Evolutionary conservation across 441 rosid species (phyloP).

Genomic region (Raphanus hybrid): DNA sequence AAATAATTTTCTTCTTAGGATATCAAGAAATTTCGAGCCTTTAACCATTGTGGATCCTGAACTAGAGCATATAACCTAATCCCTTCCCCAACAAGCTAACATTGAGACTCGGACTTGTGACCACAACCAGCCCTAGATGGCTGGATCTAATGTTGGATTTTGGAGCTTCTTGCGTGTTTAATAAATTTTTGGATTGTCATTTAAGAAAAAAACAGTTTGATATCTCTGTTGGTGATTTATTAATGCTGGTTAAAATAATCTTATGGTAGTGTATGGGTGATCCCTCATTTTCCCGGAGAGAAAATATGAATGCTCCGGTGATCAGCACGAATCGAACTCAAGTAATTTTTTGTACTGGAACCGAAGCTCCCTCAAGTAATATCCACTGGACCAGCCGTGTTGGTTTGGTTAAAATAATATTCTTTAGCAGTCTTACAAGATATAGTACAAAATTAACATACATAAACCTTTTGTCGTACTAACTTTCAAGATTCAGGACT

Average conservation of each 20-base stretch:
- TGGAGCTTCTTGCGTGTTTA: conserved; percentile 3
- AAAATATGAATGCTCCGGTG: too few relatives aligned
- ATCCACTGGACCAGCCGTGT: too few relatives aligned
- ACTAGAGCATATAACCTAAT: not conserved
- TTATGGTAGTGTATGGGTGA: not conserved
- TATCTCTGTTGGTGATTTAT: not conserved
- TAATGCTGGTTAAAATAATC: conserved; percentile 1
- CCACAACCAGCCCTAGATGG: not conserved
- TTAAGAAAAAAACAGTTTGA: not conserved
- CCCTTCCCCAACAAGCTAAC: not conserved
- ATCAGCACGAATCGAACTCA: too few relatives aligned
- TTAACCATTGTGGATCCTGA: not conserved
- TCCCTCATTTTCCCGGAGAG: too few relatives aligned
- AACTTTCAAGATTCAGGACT: not conserved
- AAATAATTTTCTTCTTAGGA: too few relatives aligned
- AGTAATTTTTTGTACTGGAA: too few relatives aligned
- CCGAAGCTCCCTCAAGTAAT: too few relatives aligned
- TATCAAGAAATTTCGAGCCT: not conserved
- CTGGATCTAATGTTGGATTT: not conserved
- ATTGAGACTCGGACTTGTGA: not conserved
- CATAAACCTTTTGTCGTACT: not conserved
- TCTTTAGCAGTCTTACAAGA: not conserved
- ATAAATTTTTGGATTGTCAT: not conserved
- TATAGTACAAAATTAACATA: not conserved
- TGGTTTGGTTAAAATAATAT: too few relatives aligned